These are phyloP conservation scores for Xylariomycetidae sp. DNA, from an alignment of 2,329 filamentous ascomycete species.

Conservation along the genomic window DNA sequence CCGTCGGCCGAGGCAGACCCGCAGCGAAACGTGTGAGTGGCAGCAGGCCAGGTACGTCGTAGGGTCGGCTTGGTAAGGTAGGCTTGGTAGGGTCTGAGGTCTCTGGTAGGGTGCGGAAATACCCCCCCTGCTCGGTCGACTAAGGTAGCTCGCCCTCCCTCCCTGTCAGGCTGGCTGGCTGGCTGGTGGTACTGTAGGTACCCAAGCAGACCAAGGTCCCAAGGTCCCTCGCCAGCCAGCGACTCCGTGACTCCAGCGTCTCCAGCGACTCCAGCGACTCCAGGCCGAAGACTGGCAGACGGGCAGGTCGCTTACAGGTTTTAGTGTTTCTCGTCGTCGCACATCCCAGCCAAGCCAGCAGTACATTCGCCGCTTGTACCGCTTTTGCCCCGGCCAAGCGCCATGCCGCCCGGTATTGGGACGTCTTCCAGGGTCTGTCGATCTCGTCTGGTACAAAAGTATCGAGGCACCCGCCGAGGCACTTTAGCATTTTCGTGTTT, in stretches of 20 bases:
- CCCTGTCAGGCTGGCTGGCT: neutral
- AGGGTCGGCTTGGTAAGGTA: neutral
- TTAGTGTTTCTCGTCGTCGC: slow-evolving; percentile 7
- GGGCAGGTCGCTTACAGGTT: slow-evolving; percentile 9
- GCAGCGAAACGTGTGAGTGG: slow-evolving; percentile 12
- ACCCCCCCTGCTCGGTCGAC: slow-evolving; percentile 3
- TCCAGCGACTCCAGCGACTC: too few relatives aligned
- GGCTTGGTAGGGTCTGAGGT: too few relatives aligned
- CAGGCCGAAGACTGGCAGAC: too few relatives aligned
- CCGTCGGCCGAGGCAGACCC: slow-evolving; percentile 14
- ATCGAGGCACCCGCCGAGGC: slow-evolving; percentile 23
- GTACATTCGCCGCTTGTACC: slow-evolving; percentile 18
- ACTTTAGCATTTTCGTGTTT: slow-evolving; percentile 9
- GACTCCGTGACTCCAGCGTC: too few relatives aligned
- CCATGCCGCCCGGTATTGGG: slow-evolving; percentile 26
- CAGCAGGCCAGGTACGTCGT: too few relatives aligned
- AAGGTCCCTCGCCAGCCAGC: too few relatives aligned
- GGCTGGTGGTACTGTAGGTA: too few relatives aligned
- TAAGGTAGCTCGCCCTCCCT: too few relatives aligned
- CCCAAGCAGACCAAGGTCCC: too few relatives aligned
- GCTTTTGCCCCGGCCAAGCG: slow-evolving; percentile 21
- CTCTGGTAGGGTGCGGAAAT: slow-evolving; percentile 12
- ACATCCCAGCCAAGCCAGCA: slow-evolving; percentile 9
- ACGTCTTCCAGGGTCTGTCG: slow-evolving; percentile 22
- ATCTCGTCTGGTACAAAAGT: slow-evolving; percentile 25